phyloP scores from a whole-genome alignment of 2,329 filamentous ascomycete species.

The Apiospora hydei region DNA sequence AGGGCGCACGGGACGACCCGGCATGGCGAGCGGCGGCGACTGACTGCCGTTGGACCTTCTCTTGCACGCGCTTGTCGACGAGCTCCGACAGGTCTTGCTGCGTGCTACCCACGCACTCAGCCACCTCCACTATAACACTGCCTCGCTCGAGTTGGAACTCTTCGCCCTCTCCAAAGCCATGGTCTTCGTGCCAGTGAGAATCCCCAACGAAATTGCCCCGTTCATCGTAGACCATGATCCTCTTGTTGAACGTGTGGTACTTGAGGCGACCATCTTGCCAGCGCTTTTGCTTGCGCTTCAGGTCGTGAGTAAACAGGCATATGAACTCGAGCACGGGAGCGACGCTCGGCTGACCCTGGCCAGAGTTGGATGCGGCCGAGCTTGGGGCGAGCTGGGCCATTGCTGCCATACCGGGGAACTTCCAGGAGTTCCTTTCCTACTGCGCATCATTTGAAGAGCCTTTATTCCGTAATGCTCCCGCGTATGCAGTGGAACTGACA shows the following conservation, averaged over 20 bases:
- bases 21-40: conserved; percentile 50
- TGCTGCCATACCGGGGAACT: conserved; percentile 31
- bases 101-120: conserved; percentile 73
- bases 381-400: conserved; percentile 30
- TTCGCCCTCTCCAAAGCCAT: conserved; percentile 79
- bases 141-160: conserved; percentile 81
- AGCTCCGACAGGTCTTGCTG: conserved; percentile 82
- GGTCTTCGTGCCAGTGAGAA: conserved; percentile 76
- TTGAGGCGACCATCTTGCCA: conserved; percentile 93
- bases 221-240: conserved; percentile 89
- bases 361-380: conserved; percentile 24
- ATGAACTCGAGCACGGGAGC: conserved; percentile 82
- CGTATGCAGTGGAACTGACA: background rate
- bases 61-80: conserved; percentile 71
- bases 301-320: conserved; percentile 87
- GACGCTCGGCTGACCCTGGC: conserved; percentile 21
- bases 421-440: background rate
- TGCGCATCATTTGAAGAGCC: background rate
- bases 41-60: conserved; percentile 58
- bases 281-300: conserved; percentile 85
- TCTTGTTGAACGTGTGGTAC: conserved; percentile 90
- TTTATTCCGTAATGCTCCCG: background rate
- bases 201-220: conserved; percentile 83
- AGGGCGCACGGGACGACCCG: conserved; percentile 34
- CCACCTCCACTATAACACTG: conserved; percentile 80